Evolutionary conservation across 2,329 filamentous ascomycete genomes (phyloP).

Genomic region (Xylariaceae sp.): DNA sequence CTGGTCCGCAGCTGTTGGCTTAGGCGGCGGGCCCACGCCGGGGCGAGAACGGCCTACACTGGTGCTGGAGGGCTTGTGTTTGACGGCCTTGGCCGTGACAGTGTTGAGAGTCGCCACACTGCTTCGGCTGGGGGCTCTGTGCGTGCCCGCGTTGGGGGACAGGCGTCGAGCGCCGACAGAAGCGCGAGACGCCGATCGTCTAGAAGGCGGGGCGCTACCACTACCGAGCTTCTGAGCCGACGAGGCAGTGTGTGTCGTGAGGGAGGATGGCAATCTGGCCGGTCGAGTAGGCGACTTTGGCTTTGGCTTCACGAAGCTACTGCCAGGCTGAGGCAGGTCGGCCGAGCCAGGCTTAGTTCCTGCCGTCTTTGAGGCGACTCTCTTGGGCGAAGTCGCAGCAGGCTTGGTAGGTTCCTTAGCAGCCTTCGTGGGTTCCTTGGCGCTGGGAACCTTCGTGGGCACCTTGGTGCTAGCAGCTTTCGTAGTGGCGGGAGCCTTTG

Average conservation of each 20-base stretch:
- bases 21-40: constrained; percentile 55
- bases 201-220: constrained; percentile 26
- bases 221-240: constrained; percentile 58
- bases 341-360: constrained; percentile 39
- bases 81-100: constrained; percentile 34
- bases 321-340: constrained; percentile 37
- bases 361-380: constrained; percentile 30
- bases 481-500: constrained; percentile 16
- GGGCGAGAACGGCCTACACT: constrained; percentile 41
- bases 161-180: constrained; percentile 35
- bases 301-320: constrained; percentile 53
- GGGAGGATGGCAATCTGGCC: constrained; percentile 58
- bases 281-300: constrained; percentile 65
- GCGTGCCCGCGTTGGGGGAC: constrained; percentile 24
- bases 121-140: constrained; percentile 44
- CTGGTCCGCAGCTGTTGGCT: constrained; percentile 47
- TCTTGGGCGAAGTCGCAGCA: constrained; percentile 33
- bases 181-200: constrained; percentile 40
- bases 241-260: constrained; percentile 65
- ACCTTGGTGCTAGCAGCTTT: constrained; percentile 34
- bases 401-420: constrained; percentile 34
- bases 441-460: constrained; percentile 7
- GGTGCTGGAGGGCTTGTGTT: constrained; percentile 16
- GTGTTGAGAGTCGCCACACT: constrained; percentile 34
- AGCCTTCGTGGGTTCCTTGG: constrained; percentile 27